Evolutionary conservation across 495 filamentous ascomycete species (phyloP), one percentile per base, ranked within the genome.

Genomic region (Penicillium subrubescens): DNA sequence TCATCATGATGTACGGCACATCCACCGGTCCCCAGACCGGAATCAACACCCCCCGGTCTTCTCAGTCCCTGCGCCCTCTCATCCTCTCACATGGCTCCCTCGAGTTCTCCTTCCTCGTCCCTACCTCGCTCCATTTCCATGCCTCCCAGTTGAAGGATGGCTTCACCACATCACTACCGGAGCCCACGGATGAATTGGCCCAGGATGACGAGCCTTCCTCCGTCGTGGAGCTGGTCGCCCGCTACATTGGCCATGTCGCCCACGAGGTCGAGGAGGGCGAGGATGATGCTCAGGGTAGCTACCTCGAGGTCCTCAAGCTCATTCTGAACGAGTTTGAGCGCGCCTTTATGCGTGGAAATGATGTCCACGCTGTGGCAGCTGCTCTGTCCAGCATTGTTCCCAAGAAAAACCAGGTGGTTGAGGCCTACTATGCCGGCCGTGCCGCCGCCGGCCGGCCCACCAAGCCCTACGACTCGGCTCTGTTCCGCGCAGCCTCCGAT

Each of bases 131-230:
- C 64, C 95, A 99, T 79, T 99, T 96, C 84, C 93, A 93, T 77
- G 95, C 95, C 63, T 91, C 92, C 31, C 90, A 95, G 78, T 84
- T 97, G 67, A 93, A 93, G 80, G 92, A 97, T 66, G 83, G 84
- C 54, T 98, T 99, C 77, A 86, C 85, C 44, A 83, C 90, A 14
- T 92, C 91, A 50, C 85, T 99, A 68, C 95, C 95, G 21, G 81
- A 88, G 54, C 90, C 95, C 33, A 99, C 95, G 69, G 95, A 99
- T 75, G 95, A 99, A 80, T 87, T 98, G 67, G 95, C 96, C 44
- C 91, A 94, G 72, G 95, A 99, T 77, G 95, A 99, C 68, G 95
- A 99, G 82, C 95, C 95, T 6, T 98, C 95, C 0, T 99, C 95
- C 10, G 86, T 91, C 15, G 77, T 90, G 17, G 95, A 99, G 79